phyloP scores from a whole-genome alignment of 306 rosid species.

The Gastrolobium bilobum region DNA sequence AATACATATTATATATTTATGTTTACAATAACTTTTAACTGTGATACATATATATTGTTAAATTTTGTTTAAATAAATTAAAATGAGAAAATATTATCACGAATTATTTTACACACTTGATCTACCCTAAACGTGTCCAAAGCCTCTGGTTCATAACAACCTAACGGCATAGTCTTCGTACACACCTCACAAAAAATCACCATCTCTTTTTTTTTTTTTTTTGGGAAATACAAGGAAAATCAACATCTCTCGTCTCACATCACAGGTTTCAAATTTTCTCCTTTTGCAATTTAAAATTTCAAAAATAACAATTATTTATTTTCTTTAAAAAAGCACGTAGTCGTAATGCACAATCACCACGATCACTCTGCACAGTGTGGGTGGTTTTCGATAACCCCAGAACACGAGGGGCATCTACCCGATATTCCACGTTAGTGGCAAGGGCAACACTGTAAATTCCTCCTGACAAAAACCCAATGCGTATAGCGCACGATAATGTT shows the following conservation, averaged over 20 bases:
- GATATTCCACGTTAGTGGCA: slow-evolving; percentile 43
- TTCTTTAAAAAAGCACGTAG: background rate
- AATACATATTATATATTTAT: no score
- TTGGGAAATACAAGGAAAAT: no score
- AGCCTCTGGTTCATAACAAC: no score
- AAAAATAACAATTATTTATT: background rate
- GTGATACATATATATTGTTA: no score
- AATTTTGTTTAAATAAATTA: no score
- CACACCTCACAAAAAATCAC: slow-evolving; percentile 22
- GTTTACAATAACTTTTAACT: no score
- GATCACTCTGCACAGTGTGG: slow-evolving; percentile 37
- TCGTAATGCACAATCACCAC: slow-evolving; percentile 43
- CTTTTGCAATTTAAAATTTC: slow-evolving; percentile 17
- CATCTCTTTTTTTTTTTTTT: no score
- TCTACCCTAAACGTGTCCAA: no score
- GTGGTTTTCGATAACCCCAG: slow-evolving; percentile 43
- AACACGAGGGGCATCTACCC: slow-evolving; percentile 56
- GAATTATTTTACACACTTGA: no score
- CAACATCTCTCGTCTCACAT: slow-evolving; percentile 8
- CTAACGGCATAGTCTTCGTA: slow-evolving; percentile 32
- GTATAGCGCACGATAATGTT: slow-evolving; percentile 35
- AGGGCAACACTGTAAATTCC: slow-evolving; percentile 8
- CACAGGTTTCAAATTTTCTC: slow-evolving; percentile 27
- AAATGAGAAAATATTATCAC: no score
- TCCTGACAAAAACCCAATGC: slow-evolving; percentile 14